These are phyloP conservation scores for Fraxinus platypoda DNA, from an alignment of 305 asterid species.

Conservation along the genomic window DNA sequence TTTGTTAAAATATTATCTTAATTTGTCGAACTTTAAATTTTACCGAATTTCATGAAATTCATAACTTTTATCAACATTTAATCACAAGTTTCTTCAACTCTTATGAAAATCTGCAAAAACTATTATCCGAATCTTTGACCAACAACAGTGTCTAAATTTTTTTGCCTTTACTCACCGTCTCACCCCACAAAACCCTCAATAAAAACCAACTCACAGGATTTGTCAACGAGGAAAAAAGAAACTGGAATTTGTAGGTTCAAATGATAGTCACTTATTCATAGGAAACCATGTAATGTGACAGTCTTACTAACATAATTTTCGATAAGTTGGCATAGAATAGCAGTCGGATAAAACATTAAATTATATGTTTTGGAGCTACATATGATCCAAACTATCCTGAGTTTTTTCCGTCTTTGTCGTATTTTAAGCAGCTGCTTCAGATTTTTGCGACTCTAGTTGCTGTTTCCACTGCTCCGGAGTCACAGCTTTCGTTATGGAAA, in stretches of 20 bases:
- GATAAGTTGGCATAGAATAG: neutral
- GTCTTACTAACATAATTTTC: neutral
- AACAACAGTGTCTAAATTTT: neutral
- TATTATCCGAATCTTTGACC: neutral
- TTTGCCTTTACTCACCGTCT: neutral
- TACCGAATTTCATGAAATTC: neutral
- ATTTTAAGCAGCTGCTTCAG: constrained; percentile 47
- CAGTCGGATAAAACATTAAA: neutral
- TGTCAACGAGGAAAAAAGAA: neutral
- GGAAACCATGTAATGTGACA: neutral
- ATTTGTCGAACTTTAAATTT: neutral
- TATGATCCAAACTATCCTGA: neutral
- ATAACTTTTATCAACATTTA: neutral
- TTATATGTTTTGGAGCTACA: neutral
- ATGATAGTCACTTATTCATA: neutral
- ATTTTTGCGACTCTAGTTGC: constrained; percentile 49
- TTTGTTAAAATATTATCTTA: neutral
- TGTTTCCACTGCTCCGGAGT: constrained; percentile 85
- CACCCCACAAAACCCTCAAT: neutral
- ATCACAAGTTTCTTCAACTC: neutral
- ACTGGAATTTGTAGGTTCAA: neutral
- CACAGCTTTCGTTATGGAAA: constrained; percentile 73
- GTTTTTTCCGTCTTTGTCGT: neutral
- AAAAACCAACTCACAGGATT: neutral
- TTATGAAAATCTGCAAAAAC: neutral